Conservation (phyloP, 176 grass and related monocot genomes). For the Ensete glaucum region DNA sequence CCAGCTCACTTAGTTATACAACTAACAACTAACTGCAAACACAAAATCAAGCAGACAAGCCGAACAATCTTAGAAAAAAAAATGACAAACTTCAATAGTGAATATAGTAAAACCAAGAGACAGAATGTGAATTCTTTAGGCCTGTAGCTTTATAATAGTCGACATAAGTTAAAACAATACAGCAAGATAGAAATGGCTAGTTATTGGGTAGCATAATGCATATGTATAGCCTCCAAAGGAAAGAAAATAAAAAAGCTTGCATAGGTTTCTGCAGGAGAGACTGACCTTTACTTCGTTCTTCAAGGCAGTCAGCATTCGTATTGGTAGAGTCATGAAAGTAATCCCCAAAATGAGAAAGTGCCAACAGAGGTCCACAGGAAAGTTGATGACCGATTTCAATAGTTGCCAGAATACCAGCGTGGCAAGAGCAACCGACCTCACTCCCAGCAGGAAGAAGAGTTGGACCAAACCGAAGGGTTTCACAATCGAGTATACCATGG, state of each 20-base stretch:
- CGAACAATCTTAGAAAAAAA: too few relatives aligned
- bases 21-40: too few relatives aligned
- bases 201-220: too few relatives aligned
- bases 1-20: too few relatives aligned
- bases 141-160: too few relatives aligned
- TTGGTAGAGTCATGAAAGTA: conserved; percentile 6
- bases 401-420: background rate
- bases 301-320: conserved; percentile 11
- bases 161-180: too few relatives aligned
- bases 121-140: too few relatives aligned
- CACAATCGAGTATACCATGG: background rate
- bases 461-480: background rate
- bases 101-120: too few relatives aligned
- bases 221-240: background rate
- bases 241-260: background rate
- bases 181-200: too few relatives aligned
- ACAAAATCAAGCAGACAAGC: too few relatives aligned
- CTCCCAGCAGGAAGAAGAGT: background rate
- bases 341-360: background rate
- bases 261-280: background rate
- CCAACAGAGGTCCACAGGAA: background rate
- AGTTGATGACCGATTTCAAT: background rate
- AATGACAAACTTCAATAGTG: too few relatives aligned
- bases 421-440: background rate
- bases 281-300: conserved; percentile 10